Evolutionary conservation across 768 basidiomycete genomes (phyloP), one percentile per base, ranked within the genome.

Genomic region (Crucibulum laeve): DNA sequence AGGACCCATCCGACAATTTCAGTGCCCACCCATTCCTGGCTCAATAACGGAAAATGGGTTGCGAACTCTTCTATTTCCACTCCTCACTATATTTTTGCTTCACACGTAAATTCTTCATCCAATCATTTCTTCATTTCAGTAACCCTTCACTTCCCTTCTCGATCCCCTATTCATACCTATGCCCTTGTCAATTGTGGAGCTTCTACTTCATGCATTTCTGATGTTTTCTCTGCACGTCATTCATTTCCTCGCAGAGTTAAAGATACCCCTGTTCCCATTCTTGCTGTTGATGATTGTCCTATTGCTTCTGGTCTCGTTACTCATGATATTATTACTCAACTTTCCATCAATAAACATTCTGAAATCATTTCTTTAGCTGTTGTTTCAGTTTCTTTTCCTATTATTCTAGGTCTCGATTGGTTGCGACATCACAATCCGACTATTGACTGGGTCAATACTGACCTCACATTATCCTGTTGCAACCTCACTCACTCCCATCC

Each of bases 241-340:
- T 56, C 55, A n/a, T 50, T 69, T 30, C 55, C 64, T 13, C 57
- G 56, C n/a, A 46, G 53, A 46, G 35, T 46, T 2, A 64, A 64
- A 53, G 44, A 57, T 25, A 43, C 48, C n/a, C 64, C 66, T 11
- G 44, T 64, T 40, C 64, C 68, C 23, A 61, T 70, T 25, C 54
- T 61, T 23, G 59, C 64, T 1, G 59, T 70, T 22, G 65, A 71
- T 43, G 52, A 69, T 46, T 53, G 60, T 35, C 69, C 65, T 11
- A 62, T 70, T 25, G 55, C 63, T 17, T 68, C 64, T 38, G 71
- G 71, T 4, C 51, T 68, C 10, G 56, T 71, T 34, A 68, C 67
- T 36, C 63, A 69, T 25, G 62, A 68, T 41, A 52, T 69, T 22
- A 45, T 69, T 4, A 45, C 62, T 13, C 30, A 52, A 3, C 36